These are phyloP conservation scores for Diaporthe sp. DNA, from an alignment of 2,329 filamentous ascomycete genomes.

Conservation along the genomic window DNA sequence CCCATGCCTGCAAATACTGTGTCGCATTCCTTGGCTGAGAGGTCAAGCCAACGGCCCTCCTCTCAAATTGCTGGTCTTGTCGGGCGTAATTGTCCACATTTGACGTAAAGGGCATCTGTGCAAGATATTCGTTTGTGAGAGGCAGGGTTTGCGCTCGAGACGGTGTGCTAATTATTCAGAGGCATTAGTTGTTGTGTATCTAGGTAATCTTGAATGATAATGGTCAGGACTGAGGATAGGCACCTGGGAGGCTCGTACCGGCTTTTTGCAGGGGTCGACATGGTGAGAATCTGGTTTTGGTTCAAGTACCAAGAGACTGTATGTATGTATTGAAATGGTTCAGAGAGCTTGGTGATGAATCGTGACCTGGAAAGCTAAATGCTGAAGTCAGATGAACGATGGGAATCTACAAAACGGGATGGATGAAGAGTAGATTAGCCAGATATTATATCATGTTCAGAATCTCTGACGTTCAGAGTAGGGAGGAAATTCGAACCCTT, in stretches of 20 bases:
- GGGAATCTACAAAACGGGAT: not conserved
- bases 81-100: slow-evolving; percentile 13
- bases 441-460: not conserved
- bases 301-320: too few species aligned
- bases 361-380: not conserved
- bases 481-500: not conserved
- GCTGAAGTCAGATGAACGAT: not conserved
- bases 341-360: not conserved
- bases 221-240: not conserved
- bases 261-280: not conserved
- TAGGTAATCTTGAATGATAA: not conserved
- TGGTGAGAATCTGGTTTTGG: not conserved
- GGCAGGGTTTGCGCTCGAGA: not conserved
- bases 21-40: slow-evolving; percentile 1
- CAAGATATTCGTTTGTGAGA: not conserved
- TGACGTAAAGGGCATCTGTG: not conserved
- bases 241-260: not conserved
- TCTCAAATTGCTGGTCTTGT: slow-evolving; percentile 20
- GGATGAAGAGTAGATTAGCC: not conserved
- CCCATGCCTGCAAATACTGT: slow-evolving; percentile 14
- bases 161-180: not conserved
- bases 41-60: not conserved
- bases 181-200: not conserved
- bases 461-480: not conserved
- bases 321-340: too few species aligned